Evolutionary conservation across 805 yeast genomes (phyloP), one percentile per base, ranked within the genome.

Genomic region (Dipodascus albidus): DNA sequence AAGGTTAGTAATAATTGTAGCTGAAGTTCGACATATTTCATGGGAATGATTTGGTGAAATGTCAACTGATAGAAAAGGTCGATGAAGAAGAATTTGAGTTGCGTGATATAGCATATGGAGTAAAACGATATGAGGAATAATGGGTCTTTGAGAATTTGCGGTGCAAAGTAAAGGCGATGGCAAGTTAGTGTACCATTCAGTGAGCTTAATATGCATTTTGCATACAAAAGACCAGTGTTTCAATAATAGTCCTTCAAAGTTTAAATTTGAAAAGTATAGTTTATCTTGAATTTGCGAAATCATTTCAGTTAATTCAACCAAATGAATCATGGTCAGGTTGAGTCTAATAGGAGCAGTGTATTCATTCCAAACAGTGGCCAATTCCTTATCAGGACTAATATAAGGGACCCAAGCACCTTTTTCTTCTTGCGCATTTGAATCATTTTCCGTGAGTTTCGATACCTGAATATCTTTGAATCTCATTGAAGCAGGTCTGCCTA

Each of bases 401-500:
- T 54, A 42, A 9, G 60, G 59, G 11, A 38, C 31, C 60, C 60
- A 58, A 20, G 48, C 38, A 22, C 23, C 51, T 19, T 58, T 57
- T 11, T n/a, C 27, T 35, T 58, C 60, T 17, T 38, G 44, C 6
- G 44, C 44, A 14, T 38, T 38, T 38, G 44, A 11, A 38, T 55
- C 52, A n/a, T 44, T 49, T 11, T 33, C 23, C 35, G 41, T 52
- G 20, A 52, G 57, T 23, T 50, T 51, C 2, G 48, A 54, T 2
- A 55, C 55, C 14, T 57, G 53, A 1, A 57, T 54, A 38, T 57
- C 57, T 6, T 55, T 48, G 48, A 58, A 38, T 20, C 55, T 55
- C 20, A 58, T 54, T 11, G 54, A 53, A 2, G 58, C 51, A n/a
- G 55, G 58, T 17, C 60, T 24, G 2, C 60, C 60, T 33, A 58